A percentile compares a stretch with the other conserved stretches of the same genome.
Conservation (phyloP, 352 stramenopile genomes). For the Phytopythium mirpurense region DNA sequence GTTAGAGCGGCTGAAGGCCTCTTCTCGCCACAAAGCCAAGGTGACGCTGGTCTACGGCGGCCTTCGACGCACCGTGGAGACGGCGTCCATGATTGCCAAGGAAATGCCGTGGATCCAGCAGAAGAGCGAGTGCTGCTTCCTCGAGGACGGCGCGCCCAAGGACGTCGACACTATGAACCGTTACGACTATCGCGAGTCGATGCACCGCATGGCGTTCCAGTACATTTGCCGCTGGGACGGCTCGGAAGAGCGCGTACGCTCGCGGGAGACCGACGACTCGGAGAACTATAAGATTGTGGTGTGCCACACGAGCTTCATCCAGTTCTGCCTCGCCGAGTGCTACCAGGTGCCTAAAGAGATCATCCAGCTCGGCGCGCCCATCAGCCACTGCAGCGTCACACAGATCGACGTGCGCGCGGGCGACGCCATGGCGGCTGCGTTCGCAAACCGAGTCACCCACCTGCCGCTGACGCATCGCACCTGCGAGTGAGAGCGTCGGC, state of each 20-base stretch:
- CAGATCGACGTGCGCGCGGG: constrained; percentile 50
- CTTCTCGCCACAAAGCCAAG: constrained; percentile 19
- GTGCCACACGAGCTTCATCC: constrained; percentile 75
- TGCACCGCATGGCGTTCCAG: constrained; percentile 76
- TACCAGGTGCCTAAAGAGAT: constrained; percentile 68
- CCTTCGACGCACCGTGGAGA: constrained; percentile 64
- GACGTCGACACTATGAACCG: constrained; percentile 44
- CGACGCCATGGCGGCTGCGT: constrained; percentile 46
- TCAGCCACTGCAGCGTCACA: constrained; percentile 70
- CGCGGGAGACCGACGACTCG: constrained; percentile 20
- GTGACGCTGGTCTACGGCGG: constrained; percentile 67
- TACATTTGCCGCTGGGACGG: constrained; percentile 54
- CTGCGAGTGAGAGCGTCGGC: constrained; percentile 49
- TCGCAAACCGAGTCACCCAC: constrained; percentile 61
- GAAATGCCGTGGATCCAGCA: constrained; percentile 62
- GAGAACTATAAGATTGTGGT: constrained; percentile 64
- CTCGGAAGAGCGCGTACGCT: constrained; percentile 18
- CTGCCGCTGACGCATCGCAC: constrained; percentile 68
- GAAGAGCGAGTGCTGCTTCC: constrained; percentile 61
- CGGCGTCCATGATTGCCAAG: constrained; percentile 44
- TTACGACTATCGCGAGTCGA: constrained; percentile 68
- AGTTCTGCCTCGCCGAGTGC: constrained; percentile 64
- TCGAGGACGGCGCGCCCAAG: constrained; percentile 66
- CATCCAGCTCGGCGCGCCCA: constrained; percentile 68
- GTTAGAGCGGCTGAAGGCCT: constrained; percentile 34